Evolutionary conservation across 495 filamentous ascomycete species (phyloP), one percentile per base, ranked within the genome.

Genomic region (Neurospora sp.): DNA sequence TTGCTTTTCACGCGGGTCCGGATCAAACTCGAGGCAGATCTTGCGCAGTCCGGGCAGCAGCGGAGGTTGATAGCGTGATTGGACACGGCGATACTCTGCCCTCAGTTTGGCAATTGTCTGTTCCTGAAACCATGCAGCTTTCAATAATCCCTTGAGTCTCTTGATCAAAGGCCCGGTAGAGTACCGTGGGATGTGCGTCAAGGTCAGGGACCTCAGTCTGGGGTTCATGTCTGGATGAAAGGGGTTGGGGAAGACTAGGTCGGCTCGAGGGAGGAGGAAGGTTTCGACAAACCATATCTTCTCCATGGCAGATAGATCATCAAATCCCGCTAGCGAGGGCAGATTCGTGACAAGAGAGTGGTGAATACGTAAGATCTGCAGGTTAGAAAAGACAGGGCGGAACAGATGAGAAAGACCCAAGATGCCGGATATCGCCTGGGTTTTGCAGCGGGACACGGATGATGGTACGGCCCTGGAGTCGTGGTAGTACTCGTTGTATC

Each of bases 291-390:
- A 70, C 74, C 79, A 83, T 44, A 76, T 48, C 31, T 75, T 75
- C 7, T 73, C 73, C 71, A 77, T 69, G 10, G 77, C 71, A 2
- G 79, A 71, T 8, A 82, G 69, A 11, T 74, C 76, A 0, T 75
- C 72, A 16, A 66, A 66, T 0, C 75, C 73, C 6, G 76, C 72
- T 0, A 87, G 62, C 1, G 81, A 75, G 9, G 79, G 80, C 5
- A 85, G 77, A 20, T 83, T 80, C 0, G 85, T 87, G 5, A 86
- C 83, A 5, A 87, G 77, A 0, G 85, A 87, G 71, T 87, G 85
- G 69, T 87, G 85, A 16, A 84, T 77, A 14, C 84, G 79, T 7
- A 87, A 75, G 10, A 78, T 80, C 31, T 83, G 82, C 18, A 87
- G 77, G 74, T 84, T 84, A 1, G 82, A 79, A 72, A 82, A 76